These are phyloP conservation scores for Iberis pinnata DNA, from an alignment of 345 rosid genomes.

Conservation along the genomic window DNA sequence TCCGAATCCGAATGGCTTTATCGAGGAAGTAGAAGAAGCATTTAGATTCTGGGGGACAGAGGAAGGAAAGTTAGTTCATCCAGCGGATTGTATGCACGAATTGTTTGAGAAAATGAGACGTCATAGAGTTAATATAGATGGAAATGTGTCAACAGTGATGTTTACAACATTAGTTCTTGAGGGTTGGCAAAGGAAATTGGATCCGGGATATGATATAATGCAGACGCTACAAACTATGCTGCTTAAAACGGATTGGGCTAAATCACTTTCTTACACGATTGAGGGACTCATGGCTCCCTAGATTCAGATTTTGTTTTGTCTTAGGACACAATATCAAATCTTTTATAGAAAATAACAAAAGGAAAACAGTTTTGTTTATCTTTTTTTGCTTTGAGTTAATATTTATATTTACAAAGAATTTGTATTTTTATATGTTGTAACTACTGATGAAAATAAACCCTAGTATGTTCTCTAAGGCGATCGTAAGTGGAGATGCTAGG, in stretches of 20 bases:
- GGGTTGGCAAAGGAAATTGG: constrained; percentile 99
- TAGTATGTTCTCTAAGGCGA: too few species aligned
- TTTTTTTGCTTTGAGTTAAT: too few species aligned
- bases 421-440: too few species aligned
- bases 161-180: constrained; percentile 96
- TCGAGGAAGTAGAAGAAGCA: constrained; percentile 79
- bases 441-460: too few species aligned
- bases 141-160: constrained; percentile 88
- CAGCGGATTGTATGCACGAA: constrained; percentile 95
- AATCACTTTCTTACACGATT: constrained; percentile 86
- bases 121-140: constrained; percentile 79
- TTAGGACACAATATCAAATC: too few species aligned
- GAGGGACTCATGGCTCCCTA: constrained; percentile 95
- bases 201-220: constrained; percentile 87
- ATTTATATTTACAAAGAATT: too few species aligned
- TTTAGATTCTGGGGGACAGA: constrained; percentile 91
- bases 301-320: too few species aligned
- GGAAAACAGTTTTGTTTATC: too few species aligned
- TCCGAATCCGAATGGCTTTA: constrained; percentile 77
- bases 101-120: constrained; percentile 88
- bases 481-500: too few species aligned
- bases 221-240: constrained; percentile 65
- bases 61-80: constrained; percentile 80
- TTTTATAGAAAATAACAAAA: too few species aligned
- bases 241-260: constrained; percentile 85